Evolutionary conservation across 352 stramenopile species (phyloP).

Genomic region (Globisporangium spiculum): DNA sequence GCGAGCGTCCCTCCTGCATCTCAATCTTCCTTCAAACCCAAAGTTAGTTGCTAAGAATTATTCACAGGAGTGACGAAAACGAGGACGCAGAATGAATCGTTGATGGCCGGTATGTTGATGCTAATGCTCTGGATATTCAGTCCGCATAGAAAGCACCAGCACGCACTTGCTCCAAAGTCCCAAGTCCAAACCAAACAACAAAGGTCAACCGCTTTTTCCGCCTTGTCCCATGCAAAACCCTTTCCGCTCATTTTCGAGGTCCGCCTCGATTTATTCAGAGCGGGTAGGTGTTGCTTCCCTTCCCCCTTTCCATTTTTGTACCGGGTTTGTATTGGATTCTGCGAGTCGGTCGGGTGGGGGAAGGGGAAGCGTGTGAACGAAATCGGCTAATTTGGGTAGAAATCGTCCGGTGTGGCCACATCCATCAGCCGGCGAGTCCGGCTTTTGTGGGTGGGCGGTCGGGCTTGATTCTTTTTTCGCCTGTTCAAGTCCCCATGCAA

Average conservation of each 20-base stretch:
- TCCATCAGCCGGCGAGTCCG: constrained; percentile 17
- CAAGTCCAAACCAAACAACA: not conserved
- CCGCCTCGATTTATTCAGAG: not conserved
- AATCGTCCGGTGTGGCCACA: constrained; percentile 12
- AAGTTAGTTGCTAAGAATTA: not conserved
- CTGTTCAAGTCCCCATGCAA: constrained; percentile 1
- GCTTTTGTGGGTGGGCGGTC: constrained; percentile 6
- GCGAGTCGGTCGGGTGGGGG: not conserved
- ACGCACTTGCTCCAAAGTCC: not conserved
- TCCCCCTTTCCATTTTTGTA: not conserved
- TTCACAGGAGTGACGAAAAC: not conserved
- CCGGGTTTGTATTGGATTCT: not conserved
- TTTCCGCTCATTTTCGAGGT: not conserved
- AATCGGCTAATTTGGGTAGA: not conserved
- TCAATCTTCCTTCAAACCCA: not conserved
- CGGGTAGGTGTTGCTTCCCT: not conserved
- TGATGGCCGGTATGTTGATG: not conserved
- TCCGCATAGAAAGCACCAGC: not conserved
- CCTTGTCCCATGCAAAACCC: not conserved
- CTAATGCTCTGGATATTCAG: constrained; percentile 3
- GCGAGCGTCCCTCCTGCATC: too few relatives aligned
- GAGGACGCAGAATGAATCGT: not conserved
- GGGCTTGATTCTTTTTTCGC: constrained; percentile 15
- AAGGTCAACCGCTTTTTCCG: not conserved
- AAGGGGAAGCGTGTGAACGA: not conserved